Evolutionary conservation across 345 rosid species (phyloP).

Genomic region (Sapria himalayana): DNA sequence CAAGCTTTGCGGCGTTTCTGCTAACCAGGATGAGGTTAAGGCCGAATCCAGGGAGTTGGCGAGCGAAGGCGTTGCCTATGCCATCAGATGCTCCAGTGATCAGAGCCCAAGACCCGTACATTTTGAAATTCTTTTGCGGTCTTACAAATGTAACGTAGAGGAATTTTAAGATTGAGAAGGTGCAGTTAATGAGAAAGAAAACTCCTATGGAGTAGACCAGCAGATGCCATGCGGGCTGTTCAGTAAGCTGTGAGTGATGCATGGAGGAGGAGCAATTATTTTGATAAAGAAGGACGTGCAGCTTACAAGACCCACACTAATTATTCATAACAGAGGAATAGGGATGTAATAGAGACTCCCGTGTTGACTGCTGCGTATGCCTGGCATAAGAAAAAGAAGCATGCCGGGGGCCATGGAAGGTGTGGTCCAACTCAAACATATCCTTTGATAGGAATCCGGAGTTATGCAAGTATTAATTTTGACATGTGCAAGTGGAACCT

Average conservation of each 20-base stretch:
- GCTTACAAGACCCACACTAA: background rate
- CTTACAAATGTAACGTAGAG: constrained; percentile 21
- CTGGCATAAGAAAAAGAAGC: constrained; percentile 8
- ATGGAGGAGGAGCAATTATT: too few species aligned
- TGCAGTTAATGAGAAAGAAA: constrained; percentile 18
- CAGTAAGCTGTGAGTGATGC: too few species aligned
- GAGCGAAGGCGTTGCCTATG: constrained; percentile 61
- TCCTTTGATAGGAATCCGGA: too few species aligned
- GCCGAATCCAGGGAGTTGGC: constrained; percentile 34
- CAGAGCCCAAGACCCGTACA: constrained; percentile 79
- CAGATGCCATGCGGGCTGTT: constrained; percentile 12
- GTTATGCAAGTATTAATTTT: too few species aligned
- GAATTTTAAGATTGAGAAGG: constrained; percentile 26
- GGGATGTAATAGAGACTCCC: too few species aligned
- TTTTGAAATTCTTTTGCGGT: constrained; percentile 20
- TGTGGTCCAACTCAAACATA: constrained; percentile 55
- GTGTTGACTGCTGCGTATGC: too few species aligned
- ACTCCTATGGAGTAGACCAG: constrained; percentile 21
- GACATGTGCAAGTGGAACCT: too few species aligned
- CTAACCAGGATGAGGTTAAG: constrained; percentile 54
- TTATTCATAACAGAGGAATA: too few species aligned
- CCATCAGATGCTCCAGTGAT: constrained; percentile 83
- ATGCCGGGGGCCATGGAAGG: constrained; percentile 75
- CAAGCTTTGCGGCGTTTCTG: constrained; percentile 31
- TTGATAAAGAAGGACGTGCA: background rate